Percentiles rank a stretch among this genome's conserved stretches.
Conservation (phyloP, 805 yeast genomes). For the Monosporozyma siamensis region DNA sequence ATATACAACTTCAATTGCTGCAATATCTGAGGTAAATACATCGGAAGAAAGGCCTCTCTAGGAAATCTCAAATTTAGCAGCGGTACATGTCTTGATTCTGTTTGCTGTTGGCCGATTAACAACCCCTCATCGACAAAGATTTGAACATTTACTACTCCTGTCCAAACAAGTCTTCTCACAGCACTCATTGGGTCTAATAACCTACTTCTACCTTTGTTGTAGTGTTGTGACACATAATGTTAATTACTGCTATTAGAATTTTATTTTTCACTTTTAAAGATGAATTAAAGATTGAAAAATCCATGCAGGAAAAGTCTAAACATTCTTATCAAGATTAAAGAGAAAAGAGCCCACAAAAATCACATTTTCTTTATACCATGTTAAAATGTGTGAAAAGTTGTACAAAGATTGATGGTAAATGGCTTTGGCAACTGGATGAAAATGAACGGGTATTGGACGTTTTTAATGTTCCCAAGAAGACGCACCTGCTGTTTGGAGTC, state of each 20-base stretch:
- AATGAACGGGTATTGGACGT: slow-evolving; percentile 10
- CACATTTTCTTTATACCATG: too few species aligned
- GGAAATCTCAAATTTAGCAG: slow-evolving; percentile 20
- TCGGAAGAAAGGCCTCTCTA: slow-evolving; percentile 47
- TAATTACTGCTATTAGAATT: too few species aligned
- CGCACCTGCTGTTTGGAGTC: slow-evolving; percentile 23
- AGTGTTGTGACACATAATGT: too few species aligned
- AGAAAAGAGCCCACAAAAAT: too few species aligned
- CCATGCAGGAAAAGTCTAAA: too few species aligned
- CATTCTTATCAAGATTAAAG: too few species aligned
- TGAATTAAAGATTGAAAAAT: too few species aligned
- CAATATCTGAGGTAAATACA: slow-evolving; percentile 32
- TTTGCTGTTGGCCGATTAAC: slow-evolving; percentile 10
- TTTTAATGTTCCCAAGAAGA: slow-evolving; percentile 15
- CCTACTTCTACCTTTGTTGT: too few species aligned
- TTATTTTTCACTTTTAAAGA: too few species aligned
- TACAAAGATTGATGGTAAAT: slow-evolving; percentile 6
- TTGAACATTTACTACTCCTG: slow-evolving; percentile 41
- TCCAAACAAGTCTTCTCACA: slow-evolving; percentile 40
- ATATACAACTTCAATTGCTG: slow-evolving; percentile 32
- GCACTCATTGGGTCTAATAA: slow-evolving; percentile 18
- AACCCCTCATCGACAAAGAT: slow-evolving; percentile 24
- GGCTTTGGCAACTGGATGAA: slow-evolving; percentile 22
- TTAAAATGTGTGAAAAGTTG: neutral
- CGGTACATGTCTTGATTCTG: slow-evolving; percentile 6